Evolutionary conservation across 768 basidiomycete species (phyloP).

Genomic region (Russula dissimulans): DNA sequence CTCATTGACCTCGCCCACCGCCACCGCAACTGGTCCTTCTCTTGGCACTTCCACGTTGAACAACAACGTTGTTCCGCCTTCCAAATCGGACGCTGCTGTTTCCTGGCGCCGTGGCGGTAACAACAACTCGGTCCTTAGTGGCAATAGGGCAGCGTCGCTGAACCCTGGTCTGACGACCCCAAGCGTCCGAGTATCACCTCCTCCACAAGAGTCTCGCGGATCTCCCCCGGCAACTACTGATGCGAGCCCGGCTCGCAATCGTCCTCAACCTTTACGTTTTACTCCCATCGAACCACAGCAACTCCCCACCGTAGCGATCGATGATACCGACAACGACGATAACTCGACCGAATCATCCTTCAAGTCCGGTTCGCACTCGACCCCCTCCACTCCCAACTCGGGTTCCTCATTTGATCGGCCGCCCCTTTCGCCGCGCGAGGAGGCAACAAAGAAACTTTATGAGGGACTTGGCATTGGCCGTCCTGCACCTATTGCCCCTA

Average conservation of each 20-base stretch:
- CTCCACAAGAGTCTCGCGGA: conserved; percentile 49
- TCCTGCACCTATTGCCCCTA: conserved; percentile 35
- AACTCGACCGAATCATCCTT: conserved; percentile 38
- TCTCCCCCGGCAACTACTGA: conserved; percentile 35
- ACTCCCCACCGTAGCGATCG: conserved; percentile 20
- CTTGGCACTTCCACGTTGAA: conserved; percentile 46
- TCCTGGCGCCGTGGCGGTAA: conserved; percentile 72
- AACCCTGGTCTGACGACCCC: conserved; percentile 41
- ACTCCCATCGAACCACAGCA: conserved; percentile 30
- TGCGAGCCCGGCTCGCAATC: conserved; percentile 43
- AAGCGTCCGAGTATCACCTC: conserved; percentile 64
- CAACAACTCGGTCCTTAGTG: conserved; percentile 63
- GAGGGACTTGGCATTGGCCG: conserved; percentile 84
- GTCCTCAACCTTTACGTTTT: conserved; percentile 50
- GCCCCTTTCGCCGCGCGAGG: conserved; percentile 77
- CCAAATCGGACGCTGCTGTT: conserved; percentile 70
- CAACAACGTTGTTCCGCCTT: conserved; percentile 37
- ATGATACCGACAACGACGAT: conserved; percentile 21
- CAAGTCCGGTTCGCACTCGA: conserved; percentile 43
- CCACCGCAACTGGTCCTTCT: conserved; percentile 66
- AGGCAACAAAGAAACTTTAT: conserved; percentile 77
- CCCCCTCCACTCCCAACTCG: conserved; percentile 70
- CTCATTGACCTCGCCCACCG: conserved; percentile 43
- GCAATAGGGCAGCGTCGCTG: conserved; percentile 46
- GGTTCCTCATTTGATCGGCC: conserved; percentile 43